A percentile compares a stretch with the other conserved stretches of the same genome.
These are phyloP conservation scores for Colletotrichum sp. DNA, from an alignment of 2,329 filamentous ascomycete species.

Conservation along the genomic window DNA sequence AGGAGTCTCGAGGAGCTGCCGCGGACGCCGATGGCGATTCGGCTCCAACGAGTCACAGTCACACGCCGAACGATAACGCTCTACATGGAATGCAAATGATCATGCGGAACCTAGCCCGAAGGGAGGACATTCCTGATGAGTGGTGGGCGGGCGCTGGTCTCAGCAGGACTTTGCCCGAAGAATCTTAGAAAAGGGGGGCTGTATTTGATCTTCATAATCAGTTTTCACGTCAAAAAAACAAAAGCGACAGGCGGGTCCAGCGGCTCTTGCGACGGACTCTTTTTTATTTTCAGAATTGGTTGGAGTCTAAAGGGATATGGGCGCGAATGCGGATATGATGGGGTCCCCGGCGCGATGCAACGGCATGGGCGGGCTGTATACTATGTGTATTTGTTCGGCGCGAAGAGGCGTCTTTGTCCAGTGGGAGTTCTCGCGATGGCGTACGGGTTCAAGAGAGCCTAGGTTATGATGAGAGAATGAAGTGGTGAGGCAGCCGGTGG, in stretches of 20 bases:
- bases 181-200: conserved; percentile 27
- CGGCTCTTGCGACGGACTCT: not conserved
- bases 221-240: not conserved
- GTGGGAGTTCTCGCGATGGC: not conserved
- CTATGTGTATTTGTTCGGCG: conserved; percentile 4
- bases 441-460: not conserved
- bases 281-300: not conserved
- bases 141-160: conserved; percentile 80
- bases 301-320: not conserved
- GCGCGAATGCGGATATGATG: not conserved
- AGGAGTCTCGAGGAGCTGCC: not conserved
- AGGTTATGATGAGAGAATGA: not conserved
- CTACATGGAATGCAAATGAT: conserved; percentile 73
- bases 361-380: conserved; percentile 1
- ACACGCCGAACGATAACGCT: conserved; percentile 39
- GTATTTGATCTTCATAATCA: not conserved
- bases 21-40: conserved; percentile 9
- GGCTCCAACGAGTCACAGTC: conserved; percentile 12
- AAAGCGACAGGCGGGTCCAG: not conserved
- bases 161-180: conserved; percentile 59
- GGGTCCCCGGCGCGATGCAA: not conserved
- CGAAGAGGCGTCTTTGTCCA: not conserved
- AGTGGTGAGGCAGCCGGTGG: not conserved
- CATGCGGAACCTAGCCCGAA: conserved; percentile 70
- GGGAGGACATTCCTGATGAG: conserved; percentile 80